Evolutionary conservation across 2,329 filamentous ascomycete genomes (phyloP).

Genomic region (Mycosphaerelloides madeirae): DNA sequence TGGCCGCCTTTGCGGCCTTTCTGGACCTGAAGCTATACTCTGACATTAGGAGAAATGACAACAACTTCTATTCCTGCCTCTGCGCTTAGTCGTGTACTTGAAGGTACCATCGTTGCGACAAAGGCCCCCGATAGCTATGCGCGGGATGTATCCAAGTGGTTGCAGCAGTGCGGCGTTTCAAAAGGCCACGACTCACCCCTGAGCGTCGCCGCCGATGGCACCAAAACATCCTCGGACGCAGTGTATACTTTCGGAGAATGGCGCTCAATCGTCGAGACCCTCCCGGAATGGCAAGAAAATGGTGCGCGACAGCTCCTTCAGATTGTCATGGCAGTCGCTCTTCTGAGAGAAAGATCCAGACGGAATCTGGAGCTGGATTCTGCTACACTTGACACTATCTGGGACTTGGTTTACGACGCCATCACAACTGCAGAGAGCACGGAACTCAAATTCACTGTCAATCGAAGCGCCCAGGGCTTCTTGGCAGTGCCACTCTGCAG

Average conservation of each 20-base stretch:
- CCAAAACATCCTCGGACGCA: too few relatives aligned
- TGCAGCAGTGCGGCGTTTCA: background rate
- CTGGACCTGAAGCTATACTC: too few relatives aligned
- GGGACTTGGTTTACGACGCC: background rate
- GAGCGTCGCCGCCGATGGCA: background rate
- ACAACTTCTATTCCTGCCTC: too few relatives aligned
- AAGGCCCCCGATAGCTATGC: background rate
- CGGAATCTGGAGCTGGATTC: background rate
- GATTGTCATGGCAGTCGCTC: background rate
- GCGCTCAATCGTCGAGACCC: background rate
- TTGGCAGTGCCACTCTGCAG: slow-evolving; percentile 35
- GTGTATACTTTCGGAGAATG: background rate
- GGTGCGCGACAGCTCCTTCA: background rate
- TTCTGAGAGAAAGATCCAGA: background rate
- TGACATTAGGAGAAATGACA: too few relatives aligned
- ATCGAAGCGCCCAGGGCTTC: slow-evolving; percentile 34
- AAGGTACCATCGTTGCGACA: background rate
- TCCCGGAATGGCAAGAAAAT: background rate
- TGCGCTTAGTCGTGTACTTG: too few relatives aligned
- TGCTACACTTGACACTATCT: background rate
- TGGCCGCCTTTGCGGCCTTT: too few relatives aligned
- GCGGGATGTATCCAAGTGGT: background rate
- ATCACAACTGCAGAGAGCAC: background rate
- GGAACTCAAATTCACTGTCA: background rate
- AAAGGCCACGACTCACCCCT: background rate